Evolutionary conservation across 257 asterid species (phyloP).

Genomic region (Paulownia fortunei): DNA sequence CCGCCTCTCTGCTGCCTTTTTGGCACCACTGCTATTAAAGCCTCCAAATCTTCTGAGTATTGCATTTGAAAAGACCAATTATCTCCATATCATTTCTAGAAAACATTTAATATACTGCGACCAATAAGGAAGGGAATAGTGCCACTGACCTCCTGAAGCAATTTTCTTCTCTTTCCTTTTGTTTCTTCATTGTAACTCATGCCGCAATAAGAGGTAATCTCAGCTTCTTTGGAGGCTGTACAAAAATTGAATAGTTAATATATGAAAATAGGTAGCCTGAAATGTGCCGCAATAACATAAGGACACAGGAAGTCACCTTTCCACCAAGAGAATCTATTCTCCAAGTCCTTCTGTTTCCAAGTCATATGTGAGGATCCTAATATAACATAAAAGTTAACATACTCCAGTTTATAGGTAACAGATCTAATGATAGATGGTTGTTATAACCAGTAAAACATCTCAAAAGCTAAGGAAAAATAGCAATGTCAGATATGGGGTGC

Average conservation of each 20-base stretch:
- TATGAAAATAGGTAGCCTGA: neutral
- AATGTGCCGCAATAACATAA: neutral
- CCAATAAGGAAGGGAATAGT: neutral
- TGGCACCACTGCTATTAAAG: slow-evolving; percentile 43
- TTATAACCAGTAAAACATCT: neutral
- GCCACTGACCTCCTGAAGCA: slow-evolving; percentile 63
- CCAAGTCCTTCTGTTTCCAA: slow-evolving; percentile 64
- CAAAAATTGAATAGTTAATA: neutral
- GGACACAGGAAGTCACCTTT: slow-evolving; percentile 40
- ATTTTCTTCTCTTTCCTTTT: slow-evolving; percentile 76
- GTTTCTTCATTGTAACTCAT: slow-evolving; percentile 77
- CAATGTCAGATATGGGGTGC: no score
- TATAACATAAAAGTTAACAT: neutral
- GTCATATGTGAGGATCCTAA: slow-evolving; percentile 60
- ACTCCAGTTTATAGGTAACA: neutral
- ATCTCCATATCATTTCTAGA: neutral
- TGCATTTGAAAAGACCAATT: slow-evolving; percentile 48
- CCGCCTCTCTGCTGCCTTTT: slow-evolving; percentile 50
- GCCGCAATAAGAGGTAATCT: slow-evolving; percentile 90
- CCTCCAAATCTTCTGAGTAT: slow-evolving; percentile 71
- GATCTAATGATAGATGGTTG: neutral
- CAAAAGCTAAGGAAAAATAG: neutral
- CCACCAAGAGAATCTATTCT: slow-evolving; percentile 66
- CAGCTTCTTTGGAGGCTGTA: slow-evolving; percentile 81
- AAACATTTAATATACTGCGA: slow-evolving; percentile 4